These are phyloP conservation scores for Camellia oleifera DNA, from an alignment of 179 eudicot genomes.

Conservation along the genomic window DNA sequence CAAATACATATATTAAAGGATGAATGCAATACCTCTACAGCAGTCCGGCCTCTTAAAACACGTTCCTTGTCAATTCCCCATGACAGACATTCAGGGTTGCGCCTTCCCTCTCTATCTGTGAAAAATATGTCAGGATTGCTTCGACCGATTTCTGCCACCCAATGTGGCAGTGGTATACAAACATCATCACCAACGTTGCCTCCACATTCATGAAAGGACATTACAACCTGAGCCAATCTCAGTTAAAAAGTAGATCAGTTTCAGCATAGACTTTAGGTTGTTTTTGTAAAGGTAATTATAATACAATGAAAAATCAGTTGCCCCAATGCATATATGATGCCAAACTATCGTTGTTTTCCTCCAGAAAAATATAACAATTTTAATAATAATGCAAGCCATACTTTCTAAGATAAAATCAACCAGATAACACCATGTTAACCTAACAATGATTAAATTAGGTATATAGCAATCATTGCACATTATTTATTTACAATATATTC, in stretches of 20 bases:
- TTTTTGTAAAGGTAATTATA: neutral
- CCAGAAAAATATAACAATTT: no score
- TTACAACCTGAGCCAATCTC: conserved; percentile 54
- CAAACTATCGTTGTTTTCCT: neutral
- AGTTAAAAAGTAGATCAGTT: conserved; percentile 8
- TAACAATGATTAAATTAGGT: neutral
- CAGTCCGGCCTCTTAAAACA: conserved; percentile 88
- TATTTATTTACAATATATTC: neutral
- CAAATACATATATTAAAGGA: neutral
- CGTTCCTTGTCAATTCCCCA: conserved; percentile 98
- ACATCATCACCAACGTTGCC: conserved; percentile 94
- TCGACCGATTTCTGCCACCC: conserved; percentile 91
- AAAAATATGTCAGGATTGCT: conserved; percentile 87
- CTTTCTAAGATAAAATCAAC: conserved; percentile 6
- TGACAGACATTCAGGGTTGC: conserved; percentile 91
- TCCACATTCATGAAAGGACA: conserved; percentile 99
- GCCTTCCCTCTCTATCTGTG: conserved; percentile 91
- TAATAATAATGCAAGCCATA: neutral
- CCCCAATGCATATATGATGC: neutral
- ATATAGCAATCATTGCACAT: neutral
- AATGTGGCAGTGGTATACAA: conserved; percentile 88
- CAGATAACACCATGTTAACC: neutral
- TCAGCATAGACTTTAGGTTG: neutral
- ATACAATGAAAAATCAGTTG: neutral
- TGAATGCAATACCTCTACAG: conserved; percentile 65